phyloP scores from a whole-genome alignment of 2,329 filamentous ascomycete species.

The Ophiostoma triangulosporum region DNA sequence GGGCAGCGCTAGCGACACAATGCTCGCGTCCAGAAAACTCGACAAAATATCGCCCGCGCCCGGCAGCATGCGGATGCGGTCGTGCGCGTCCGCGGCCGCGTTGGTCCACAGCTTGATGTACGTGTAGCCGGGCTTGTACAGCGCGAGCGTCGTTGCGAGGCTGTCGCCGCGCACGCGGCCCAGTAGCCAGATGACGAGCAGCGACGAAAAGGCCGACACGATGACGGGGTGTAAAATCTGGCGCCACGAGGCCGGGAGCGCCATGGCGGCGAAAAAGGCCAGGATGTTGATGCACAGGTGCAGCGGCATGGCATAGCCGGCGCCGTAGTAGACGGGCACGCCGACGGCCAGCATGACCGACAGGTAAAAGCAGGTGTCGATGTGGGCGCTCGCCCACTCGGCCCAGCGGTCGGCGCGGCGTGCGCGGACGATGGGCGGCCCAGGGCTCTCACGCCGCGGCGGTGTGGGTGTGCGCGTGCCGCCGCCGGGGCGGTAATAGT shows the following conservation, averaged over 20 bases:
- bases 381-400: slow-evolving; percentile 27
- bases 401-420: slow-evolving; percentile 38
- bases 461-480: not conserved
- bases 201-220: slow-evolving; percentile 38
- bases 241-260: slow-evolving; percentile 33
- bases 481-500: not conserved
- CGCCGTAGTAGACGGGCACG: slow-evolving; percentile 39
- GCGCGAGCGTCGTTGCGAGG: slow-evolving; percentile 27
- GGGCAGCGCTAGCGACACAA: slow-evolving; percentile 44
- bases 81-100: slow-evolving; percentile 8
- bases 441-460: slow-evolving; percentile 23
- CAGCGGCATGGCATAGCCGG: slow-evolving; percentile 37
- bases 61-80: slow-evolving; percentile 20
- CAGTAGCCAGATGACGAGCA: slow-evolving; percentile 39
- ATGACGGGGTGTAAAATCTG: slow-evolving; percentile 45
- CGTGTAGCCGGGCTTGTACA: slow-evolving; percentile 38
- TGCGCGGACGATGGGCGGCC: slow-evolving; percentile 20
- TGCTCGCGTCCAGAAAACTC: slow-evolving; percentile 41
- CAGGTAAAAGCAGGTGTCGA: slow-evolving; percentile 33
- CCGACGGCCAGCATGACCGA: slow-evolving; percentile 36
- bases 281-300: slow-evolving; percentile 36
- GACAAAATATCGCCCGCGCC: slow-evolving; percentile 45
- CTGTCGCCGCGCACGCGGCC: slow-evolving; percentile 29
- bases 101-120: slow-evolving; percentile 39
- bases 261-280: slow-evolving; percentile 35